Evolutionary conservation across 1,284 basidiomycete species (phyloP).

Genomic region (Inonotus obliquus): DNA sequence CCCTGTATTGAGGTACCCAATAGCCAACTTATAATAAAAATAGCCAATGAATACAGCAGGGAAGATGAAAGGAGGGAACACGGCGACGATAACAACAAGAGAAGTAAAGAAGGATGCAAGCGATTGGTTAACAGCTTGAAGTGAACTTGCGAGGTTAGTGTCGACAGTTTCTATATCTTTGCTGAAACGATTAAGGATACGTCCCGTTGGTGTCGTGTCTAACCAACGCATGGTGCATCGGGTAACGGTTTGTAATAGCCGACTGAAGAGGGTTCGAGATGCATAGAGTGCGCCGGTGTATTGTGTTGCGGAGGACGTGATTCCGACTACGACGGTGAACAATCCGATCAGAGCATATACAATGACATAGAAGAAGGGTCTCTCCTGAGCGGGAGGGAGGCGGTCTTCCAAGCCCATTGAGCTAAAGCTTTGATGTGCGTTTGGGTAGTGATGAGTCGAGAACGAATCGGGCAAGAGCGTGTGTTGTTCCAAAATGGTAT

Average conservation of each 20-base stretch:
- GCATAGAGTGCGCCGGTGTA: constrained; percentile 60
- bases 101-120: constrained; percentile 70
- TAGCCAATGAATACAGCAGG: constrained; percentile 65
- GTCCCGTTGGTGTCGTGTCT: constrained; percentile 30
- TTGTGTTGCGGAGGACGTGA: constrained; percentile 45
- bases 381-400: constrained; percentile 43
- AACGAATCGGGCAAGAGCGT: neutral
- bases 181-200: constrained; percentile 63
- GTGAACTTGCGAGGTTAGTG: constrained; percentile 56
- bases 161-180: constrained; percentile 83
- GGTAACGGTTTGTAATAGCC: constrained; percentile 51
- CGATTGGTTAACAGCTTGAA: constrained; percentile 70
- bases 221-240: constrained; percentile 37
- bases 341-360: constrained; percentile 56
- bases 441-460: neutral
- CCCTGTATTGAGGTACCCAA: constrained; percentile 75
- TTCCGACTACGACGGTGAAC: constrained; percentile 39
- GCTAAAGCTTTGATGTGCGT: no score
- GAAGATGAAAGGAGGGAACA: constrained; percentile 71
- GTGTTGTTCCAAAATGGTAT: constrained; percentile 30
- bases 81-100: constrained; percentile 40
- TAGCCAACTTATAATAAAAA: constrained; percentile 56
- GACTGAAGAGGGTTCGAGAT: constrained; percentile 54
- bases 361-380: constrained; percentile 61
- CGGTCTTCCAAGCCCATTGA: constrained; percentile 6